These are phyloP conservation scores for Diatrype stigma DNA, from an alignment of 2,329 filamentous ascomycete genomes.

Conservation along the genomic window DNA sequence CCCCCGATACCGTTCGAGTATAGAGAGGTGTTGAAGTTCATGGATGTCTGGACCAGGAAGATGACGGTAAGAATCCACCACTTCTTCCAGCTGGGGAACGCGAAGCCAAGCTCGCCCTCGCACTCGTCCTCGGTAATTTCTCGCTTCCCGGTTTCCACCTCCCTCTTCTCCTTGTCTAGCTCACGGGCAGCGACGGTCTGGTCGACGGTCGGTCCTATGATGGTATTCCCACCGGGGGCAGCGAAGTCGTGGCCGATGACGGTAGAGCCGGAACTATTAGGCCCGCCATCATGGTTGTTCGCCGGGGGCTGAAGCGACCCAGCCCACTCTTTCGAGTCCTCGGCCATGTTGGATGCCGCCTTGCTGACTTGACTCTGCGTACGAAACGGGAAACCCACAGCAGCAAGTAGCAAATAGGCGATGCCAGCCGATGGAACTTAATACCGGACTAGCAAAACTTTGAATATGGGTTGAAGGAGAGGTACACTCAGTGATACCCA, in stretches of 20 bases:
- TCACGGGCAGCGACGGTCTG: constrained; percentile 13
- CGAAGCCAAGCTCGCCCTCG: constrained; percentile 61
- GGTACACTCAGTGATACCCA: no score
- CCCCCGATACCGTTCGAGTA: constrained; percentile 66
- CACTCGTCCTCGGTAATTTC: constrained; percentile 44
- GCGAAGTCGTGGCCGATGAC: constrained; percentile 5
- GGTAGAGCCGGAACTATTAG: constrained; percentile 16
- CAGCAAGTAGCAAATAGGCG: no score
- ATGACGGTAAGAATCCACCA: constrained; percentile 71
- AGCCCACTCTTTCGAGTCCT: not conserved
- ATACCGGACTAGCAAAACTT: no score
- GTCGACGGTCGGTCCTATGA: constrained; percentile 14
- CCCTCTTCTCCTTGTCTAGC: constrained; percentile 16
- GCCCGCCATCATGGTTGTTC: not conserved
- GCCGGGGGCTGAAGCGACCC: not conserved
- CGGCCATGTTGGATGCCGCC: no score
- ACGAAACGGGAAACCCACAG: no score
- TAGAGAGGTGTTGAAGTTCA: constrained; percentile 75
- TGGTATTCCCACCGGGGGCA: constrained; percentile 5
- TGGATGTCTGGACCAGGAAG: constrained; percentile 69
- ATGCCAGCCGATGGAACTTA: no score
- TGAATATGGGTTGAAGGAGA: no score
- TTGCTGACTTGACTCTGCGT: no score
- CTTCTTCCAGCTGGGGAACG: constrained; percentile 59
- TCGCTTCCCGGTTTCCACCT: constrained; percentile 18